A percentile compares a stretch with the other conserved stretches of the same genome.
These are phyloP conservation scores for Cryomyces minteri DNA, from an alignment of 495 filamentous ascomycete genomes.

Conservation along the genomic window DNA sequence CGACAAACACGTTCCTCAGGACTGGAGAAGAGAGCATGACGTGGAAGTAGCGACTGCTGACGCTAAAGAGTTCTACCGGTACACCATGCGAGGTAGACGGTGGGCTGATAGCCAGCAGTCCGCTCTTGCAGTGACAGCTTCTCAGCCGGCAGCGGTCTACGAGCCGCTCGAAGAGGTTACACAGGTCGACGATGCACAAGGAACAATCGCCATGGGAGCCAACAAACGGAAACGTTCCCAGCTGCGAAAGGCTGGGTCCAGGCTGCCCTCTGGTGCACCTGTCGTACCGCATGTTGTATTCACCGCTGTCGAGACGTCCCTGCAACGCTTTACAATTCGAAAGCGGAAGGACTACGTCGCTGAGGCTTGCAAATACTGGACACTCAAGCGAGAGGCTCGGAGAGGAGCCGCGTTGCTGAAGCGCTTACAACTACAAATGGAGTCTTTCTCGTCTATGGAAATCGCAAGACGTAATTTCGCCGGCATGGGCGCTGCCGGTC, in stretches of 20 bases:
- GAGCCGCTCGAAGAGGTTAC: slow-evolving; percentile 26
- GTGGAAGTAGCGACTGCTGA: slow-evolving; percentile 47
- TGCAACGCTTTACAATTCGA: slow-evolving; percentile 61
- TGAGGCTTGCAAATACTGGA: slow-evolving; percentile 95
- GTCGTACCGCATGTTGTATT: slow-evolving; percentile 78
- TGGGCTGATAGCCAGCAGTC: slow-evolving; percentile 86
- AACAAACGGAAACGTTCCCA: slow-evolving; percentile 57
- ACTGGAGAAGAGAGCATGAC: slow-evolving; percentile 75
- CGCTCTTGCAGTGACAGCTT: slow-evolving; percentile 57
- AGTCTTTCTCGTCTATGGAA: slow-evolving; percentile 91
- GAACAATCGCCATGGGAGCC: slow-evolving; percentile 38
- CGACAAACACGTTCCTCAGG: slow-evolving; percentile 83
- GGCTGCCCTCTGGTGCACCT: slow-evolving; percentile 83
- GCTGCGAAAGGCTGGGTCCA: slow-evolving; percentile 62
- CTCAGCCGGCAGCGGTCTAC: slow-evolving; percentile 38
- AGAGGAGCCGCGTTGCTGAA: slow-evolving; percentile 83
- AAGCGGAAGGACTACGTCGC: slow-evolving; percentile 82
- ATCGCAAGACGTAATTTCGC: slow-evolving; percentile 85
- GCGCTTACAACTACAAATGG: slow-evolving; percentile 80
- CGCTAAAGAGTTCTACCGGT: slow-evolving; percentile 67
- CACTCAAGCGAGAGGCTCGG: slow-evolving; percentile 81
- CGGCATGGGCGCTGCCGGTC: slow-evolving; percentile 71
- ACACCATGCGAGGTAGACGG: slow-evolving; percentile 63
- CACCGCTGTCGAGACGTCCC: slow-evolving; percentile 57
- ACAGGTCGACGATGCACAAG: slow-evolving; percentile 19